phyloP scores from a whole-genome alignment of 768 basidiomycete species.

The Pisolithus albus region DNA sequence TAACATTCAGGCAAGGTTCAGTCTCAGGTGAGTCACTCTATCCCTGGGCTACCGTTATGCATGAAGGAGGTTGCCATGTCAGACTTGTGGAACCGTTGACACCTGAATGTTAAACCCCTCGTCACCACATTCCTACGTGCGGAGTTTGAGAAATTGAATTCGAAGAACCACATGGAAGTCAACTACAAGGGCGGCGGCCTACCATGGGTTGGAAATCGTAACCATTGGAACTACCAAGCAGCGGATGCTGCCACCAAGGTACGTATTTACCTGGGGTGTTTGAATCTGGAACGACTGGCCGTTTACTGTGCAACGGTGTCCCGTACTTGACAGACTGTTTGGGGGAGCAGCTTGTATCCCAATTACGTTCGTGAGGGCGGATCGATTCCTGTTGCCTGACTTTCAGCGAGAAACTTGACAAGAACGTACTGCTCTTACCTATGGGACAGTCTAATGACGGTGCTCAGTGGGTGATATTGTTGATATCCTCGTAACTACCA shows the following conservation, averaged over 20 bases:
- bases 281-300: neutral
- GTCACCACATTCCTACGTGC: conserved; percentile 62
- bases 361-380: conserved; percentile 91
- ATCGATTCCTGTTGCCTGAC: conserved; percentile 91
- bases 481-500: neutral
- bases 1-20: conserved; percentile 50
- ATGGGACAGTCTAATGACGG: conserved; percentile 96
- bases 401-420: conserved; percentile 80
- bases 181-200: conserved; percentile 77
- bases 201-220: conserved; percentile 80
- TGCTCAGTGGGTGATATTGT: conserved; percentile 58
- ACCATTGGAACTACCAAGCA: conserved; percentile 92
- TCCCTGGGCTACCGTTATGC: neutral
- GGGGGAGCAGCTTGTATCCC: conserved; percentile 57
- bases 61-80: neutral
- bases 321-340: conserved; percentile 34
- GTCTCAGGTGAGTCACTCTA: conserved; percentile 36
- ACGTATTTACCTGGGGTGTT: neutral
- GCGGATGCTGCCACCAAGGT: conserved; percentile 82
- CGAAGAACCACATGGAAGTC: conserved; percentile 72
- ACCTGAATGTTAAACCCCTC: conserved; percentile 63
- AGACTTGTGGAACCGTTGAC: conserved; percentile 85
- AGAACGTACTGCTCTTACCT: conserved; percentile 84
- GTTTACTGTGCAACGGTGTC: neutral
- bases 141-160: conserved; percentile 80